These are phyloP conservation scores for Colletotrichum somersetense DNA, from an alignment of 2,329 filamentous ascomycete genomes.

Conservation along the genomic window DNA sequence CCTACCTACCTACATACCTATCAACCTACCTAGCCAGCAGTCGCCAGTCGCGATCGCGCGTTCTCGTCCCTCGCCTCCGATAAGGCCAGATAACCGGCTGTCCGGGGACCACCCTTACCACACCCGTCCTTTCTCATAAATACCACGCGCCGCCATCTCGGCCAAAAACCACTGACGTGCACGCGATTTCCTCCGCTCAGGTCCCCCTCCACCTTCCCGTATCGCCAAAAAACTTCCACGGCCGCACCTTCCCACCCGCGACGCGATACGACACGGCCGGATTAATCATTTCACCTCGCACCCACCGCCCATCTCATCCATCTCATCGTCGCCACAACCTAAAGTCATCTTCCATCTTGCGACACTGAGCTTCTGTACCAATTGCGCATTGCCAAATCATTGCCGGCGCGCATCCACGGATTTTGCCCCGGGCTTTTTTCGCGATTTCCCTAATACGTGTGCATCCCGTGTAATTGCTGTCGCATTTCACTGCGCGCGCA, in stretches of 20 bases:
- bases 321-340: conserved; percentile 13
- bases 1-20: no score
- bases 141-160: conserved; percentile 60
- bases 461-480: conserved; percentile 9
- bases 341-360: conserved; percentile 12
- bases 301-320: background rate
- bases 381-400: conserved; percentile 18
- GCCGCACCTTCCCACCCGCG: conserved; percentile 19
- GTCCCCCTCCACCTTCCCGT: conserved; percentile 47
- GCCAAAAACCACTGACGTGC: conserved; percentile 59
- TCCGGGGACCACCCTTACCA: conserved; percentile 48
- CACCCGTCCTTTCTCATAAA: conserved; percentile 58
- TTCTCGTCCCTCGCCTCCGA: conserved; percentile 50
- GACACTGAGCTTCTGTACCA: conserved; percentile 9
- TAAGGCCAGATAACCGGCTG: conserved; percentile 54
- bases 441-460: conserved; percentile 7
- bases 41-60: conserved; percentile 34
- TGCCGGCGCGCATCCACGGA: conserved; percentile 22
- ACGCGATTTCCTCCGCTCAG: conserved; percentile 59
- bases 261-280: conserved; percentile 29
- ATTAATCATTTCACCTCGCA: conserved; percentile 28
- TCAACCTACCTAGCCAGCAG: background rate
- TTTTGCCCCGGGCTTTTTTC: background rate
- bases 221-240: conserved; percentile 30
- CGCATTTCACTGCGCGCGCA: conserved; percentile 14